Base-by-base conservation (phyloP, 306 rosid species). In the Sechiopsis laciniata region DNA sequence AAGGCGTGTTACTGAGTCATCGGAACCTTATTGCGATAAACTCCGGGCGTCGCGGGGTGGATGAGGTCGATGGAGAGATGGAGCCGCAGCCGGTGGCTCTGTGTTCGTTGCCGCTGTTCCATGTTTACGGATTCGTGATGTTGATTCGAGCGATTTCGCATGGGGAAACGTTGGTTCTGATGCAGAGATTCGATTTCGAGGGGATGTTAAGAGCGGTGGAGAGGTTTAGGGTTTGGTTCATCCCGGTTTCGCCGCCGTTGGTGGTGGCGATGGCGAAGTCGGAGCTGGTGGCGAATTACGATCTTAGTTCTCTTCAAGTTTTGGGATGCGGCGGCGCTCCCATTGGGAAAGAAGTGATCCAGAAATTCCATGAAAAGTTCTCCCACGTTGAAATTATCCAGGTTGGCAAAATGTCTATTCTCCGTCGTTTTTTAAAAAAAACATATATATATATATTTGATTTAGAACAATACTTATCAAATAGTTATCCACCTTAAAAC, bases 161-260 rank as follows among this genome's bases (percentile, higher is more conserved):
- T 26, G 96, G 90, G 2, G 96, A 87, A 61, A 88, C 96, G 6
- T 0, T 88, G 84, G 91, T 92, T 48, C 1, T 92, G 76, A 87
- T 88, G 96, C 80, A 76, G 69, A 80, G 86, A 81, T 90, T 90
- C 72, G 88, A 88, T 11, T 83, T 92, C 16, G 87, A 84, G 64
- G 79, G 55, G 46, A 84, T 92, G 96, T 53, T 92, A 40, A 84
- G 65, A 79, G 86, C 85, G 0, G 90, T 90, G 19, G 89, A 90
- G 86, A 85, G 59, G 84, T 85, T 79, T 22, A 81, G 48, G 78
- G 76, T 88, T 6, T 82, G 70, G 0, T 73, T 63, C 74, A 90
- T 92, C 74, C 96, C 96, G 35, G 96, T 86, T 52, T 87, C 98
- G 22, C 98, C 96, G 72, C 96, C 96, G 75, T 66, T 92, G 1